Evolutionary conservation across 2,329 filamentous ascomycete species (phyloP).

Genomic region (Colletotrichum aenigma): DNA sequence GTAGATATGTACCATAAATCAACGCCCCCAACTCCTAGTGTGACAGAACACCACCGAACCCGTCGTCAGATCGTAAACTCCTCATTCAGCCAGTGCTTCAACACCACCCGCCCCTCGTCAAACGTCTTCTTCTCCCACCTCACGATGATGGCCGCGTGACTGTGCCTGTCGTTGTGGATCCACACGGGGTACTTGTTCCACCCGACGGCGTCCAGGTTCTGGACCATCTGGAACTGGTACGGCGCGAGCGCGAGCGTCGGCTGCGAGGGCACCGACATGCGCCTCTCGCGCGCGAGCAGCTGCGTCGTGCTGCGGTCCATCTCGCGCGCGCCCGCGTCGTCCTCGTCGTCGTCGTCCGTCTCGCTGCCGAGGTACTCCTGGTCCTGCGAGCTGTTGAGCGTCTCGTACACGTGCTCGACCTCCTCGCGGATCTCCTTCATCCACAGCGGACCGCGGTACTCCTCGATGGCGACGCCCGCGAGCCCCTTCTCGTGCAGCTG

Average conservation of each 20-base stretch:
- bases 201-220: conserved; percentile 69
- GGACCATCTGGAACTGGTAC: conserved; percentile 85
- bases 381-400: conserved; percentile 69
- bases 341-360: conserved; percentile 40
- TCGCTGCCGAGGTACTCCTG: conserved; percentile 72
- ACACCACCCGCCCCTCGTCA: conserved; percentile 76
- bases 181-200: conserved; percentile 73
- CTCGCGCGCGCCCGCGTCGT: conserved; percentile 43
- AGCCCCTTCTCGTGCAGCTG: conserved; percentile 75
- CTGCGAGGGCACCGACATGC: conserved; percentile 49
- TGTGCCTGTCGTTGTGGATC: conserved; percentile 79
- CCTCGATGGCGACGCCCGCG: conserved; percentile 68
- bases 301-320: conserved; percentile 40
- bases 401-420: conserved; percentile 80
- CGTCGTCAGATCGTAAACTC: conserved; percentile 68
- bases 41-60: background rate
- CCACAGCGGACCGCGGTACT: conserved; percentile 74
- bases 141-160: conserved; percentile 89
- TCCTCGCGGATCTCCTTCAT: conserved; percentile 77
- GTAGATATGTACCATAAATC: background rate
- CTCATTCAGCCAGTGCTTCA: conserved; percentile 80
- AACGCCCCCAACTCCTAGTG: background rate
- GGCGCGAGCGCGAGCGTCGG: conserved; percentile 80
- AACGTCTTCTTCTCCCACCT: conserved; percentile 71
- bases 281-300: conserved; percentile 44